Evolutionary conservation across 768 basidiomycete species (phyloP).

Genomic region (Russula foetens): DNA sequence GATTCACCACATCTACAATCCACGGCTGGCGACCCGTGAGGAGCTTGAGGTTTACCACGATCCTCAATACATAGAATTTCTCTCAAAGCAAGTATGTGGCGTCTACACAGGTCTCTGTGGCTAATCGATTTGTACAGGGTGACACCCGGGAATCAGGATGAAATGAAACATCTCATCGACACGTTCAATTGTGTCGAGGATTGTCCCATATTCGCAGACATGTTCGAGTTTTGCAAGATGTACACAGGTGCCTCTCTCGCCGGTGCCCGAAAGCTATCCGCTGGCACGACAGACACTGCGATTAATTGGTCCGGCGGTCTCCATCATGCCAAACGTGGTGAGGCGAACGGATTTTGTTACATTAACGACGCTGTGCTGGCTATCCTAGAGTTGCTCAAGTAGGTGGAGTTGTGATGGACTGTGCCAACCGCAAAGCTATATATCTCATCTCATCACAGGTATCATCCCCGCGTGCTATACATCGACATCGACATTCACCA

Average conservation of each 20-base stretch:
- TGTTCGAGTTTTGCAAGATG: conserved; percentile 92
- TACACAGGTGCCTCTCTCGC: conserved; percentile 90
- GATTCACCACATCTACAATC: conserved; percentile 87
- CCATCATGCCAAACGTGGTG: conserved; percentile 96
- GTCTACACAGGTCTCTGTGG: neutral
- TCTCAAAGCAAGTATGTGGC: conserved; percentile 63
- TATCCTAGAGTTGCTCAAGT: conserved; percentile 77
- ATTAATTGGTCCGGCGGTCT: conserved; percentile 99
- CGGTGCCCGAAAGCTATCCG: conserved; percentile 79
- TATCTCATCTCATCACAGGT: conserved; percentile 36
- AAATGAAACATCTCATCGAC: conserved; percentile 73
- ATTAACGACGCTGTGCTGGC: conserved; percentile 95
- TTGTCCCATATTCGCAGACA: conserved; percentile 90
- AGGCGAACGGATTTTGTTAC: conserved; percentile 98
- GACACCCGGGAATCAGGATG: conserved; percentile 62
- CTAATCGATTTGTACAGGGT: conserved; percentile 44
- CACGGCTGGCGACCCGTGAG: conserved; percentile 77
- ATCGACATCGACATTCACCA: conserved; percentile 99
- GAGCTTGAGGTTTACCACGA: conserved; percentile 92
- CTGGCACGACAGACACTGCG: conserved; percentile 87
- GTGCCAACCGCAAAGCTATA: neutral
- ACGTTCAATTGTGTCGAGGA: conserved; percentile 95
- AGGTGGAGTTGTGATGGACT: neutral
- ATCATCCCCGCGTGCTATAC: conserved; percentile 90
- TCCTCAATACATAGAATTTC: conserved; percentile 90